Evolutionary conservation across 805 yeast species (phyloP), one percentile per base, ranked within the genome.

Genomic region (Candida khao-thaluensis): DNA sequence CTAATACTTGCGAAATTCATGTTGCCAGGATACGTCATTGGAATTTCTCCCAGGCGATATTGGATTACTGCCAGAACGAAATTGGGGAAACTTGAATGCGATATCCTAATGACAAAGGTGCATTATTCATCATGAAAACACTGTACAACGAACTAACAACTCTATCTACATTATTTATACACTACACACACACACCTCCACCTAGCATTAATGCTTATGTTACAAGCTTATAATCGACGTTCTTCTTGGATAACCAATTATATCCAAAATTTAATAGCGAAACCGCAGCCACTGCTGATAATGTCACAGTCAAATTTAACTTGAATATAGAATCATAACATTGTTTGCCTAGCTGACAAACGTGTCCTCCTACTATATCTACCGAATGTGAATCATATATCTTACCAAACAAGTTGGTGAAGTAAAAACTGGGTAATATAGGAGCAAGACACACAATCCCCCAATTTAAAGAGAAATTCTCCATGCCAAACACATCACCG

Each of bases 401-500:
- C 17, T 62, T 53, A 8, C 93, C 93, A 59, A 84, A 81, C 28
- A 79, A 56, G 38, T 71, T 66, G 30, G 86, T 82, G 47, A 85
- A 71, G 42, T 73, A 60, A 46, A 76, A 74, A 27, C 82, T 74
- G 1, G 85, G 78, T 0, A 80, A 45, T 11, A 82, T 72, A 1
- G 93, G 90, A 0, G 89, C 77, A 37, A 82, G 52, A 8, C 81
- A 79, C 16, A 82, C 71, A 24, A 80, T 54, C 0, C 95, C 95
- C 86, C 89, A 85, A 51, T 82, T 82, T 47, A 74, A 78, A 6
- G 85, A 75, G 50, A 84, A 82, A 37, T 74, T 69, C 12, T 66
- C 66, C 65, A 85, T 74, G 2, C 93, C 93, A 61, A 83, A 85
- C 7, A 72, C 59, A 47, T 85, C 91, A 12, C 87, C 76, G n/a